phyloP scores from a whole-genome alignment of 2,329 filamentous ascomycete species.

The Coniochaeta sp. region DNA sequence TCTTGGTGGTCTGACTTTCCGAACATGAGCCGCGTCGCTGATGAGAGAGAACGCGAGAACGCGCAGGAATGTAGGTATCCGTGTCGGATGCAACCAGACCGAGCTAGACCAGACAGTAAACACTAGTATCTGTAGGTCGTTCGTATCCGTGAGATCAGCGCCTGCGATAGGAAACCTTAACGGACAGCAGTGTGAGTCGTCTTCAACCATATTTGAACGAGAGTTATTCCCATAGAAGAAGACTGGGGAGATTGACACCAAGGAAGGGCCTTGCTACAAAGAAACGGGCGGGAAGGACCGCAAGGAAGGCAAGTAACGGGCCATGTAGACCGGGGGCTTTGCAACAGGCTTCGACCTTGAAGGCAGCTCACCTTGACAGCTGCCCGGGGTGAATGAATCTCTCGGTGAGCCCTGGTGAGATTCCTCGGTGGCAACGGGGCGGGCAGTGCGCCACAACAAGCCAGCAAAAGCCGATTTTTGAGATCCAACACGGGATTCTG shows the following conservation, averaged over 20 bases:
- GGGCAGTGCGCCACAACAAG: too few species aligned
- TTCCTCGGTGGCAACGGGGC: background rate
- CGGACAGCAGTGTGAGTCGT: too few species aligned
- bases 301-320: background rate
- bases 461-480: too few species aligned
- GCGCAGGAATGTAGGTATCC: background rate
- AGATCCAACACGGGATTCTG: background rate
- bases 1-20: background rate
- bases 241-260: too few species aligned
- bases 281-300: background rate
- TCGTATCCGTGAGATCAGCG: background rate
- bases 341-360: background rate
- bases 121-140: too few species aligned
- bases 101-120: background rate
- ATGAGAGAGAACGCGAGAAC: too few species aligned
- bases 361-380: conserved; percentile 1
- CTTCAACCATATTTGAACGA: too few species aligned
- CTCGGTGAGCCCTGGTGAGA: conserved; percentile 3
- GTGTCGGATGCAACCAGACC: background rate
- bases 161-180: background rate
- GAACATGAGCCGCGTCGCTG: background rate
- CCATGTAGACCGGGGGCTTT: background rate
- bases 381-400: background rate
- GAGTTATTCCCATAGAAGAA: too few species aligned
- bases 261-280: background rate